phyloP scores from a whole-genome alignment of 176 grass and related monocot species.

The Zea luxurians region DNA sequence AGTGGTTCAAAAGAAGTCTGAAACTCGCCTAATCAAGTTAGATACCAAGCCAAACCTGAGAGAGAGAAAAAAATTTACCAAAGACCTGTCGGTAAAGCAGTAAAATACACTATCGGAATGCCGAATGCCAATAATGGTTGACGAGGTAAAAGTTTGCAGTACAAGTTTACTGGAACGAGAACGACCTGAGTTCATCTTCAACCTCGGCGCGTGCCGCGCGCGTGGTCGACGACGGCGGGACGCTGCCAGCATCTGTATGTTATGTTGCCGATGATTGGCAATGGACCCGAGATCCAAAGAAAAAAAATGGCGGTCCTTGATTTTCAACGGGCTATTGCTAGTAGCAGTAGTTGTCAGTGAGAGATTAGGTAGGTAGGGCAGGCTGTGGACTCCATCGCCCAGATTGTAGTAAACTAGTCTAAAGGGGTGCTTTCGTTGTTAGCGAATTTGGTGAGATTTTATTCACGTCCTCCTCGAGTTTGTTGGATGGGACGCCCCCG shows the following conservation, averaged over 20 bases:
- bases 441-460: conserved; percentile 56
- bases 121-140: neutral
- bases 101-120: neutral
- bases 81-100: neutral
- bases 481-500: conserved; percentile 31
- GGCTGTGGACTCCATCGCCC: conserved; percentile 24
- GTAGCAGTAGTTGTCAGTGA: conserved; percentile 31
- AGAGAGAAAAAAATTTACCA: neutral
- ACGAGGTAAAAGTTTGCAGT: neutral
- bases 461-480: conserved; percentile 36
- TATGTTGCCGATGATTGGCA: conserved; percentile 19
- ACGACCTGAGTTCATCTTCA: conserved; percentile 15
- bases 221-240: neutral
- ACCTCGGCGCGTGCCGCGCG: no score
- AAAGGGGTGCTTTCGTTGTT: conserved; percentile 26
- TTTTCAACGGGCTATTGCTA: conserved; percentile 21
- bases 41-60: neutral
- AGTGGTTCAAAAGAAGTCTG: neutral
- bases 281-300: neutral
- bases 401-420: conserved; percentile 26
- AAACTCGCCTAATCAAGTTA: conserved; percentile 16
- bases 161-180: neutral
- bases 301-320: conserved; percentile 11
- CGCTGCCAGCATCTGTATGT: neutral
- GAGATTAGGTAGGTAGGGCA: conserved; percentile 37